A percentile compares a stretch with the other conserved stretches of the same genome.
Evolutionary conservation across 192 early-diverging fungal genomes (phyloP).

Genomic region (Mortierella alpina): DNA sequence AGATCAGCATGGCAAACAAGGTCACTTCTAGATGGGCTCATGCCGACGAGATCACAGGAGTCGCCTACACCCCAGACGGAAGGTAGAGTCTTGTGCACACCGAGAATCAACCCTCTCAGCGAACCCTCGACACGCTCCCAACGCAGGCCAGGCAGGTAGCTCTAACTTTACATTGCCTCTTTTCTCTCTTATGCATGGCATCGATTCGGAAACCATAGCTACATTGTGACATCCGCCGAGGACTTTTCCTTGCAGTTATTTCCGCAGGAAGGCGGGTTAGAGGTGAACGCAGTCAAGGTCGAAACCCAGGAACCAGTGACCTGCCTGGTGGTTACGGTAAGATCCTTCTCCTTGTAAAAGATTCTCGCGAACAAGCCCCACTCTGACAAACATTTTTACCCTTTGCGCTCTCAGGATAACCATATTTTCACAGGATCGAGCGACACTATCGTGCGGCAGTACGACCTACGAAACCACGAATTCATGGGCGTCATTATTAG

Average conservation of each 20-base stretch:
- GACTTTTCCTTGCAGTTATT: constrained; percentile 24
- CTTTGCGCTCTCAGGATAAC: constrained; percentile 6
- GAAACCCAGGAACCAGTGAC: constrained; percentile 12
- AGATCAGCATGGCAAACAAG: constrained; percentile 14
- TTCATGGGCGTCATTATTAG: constrained; percentile 21
- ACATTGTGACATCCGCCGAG: constrained; percentile 20
- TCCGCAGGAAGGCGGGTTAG: constrained; percentile 8
- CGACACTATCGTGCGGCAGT: constrained; percentile 26
- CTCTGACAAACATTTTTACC: neutral
- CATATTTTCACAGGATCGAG: constrained; percentile 24
- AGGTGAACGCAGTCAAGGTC: constrained; percentile 11
- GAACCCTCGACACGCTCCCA: no score
- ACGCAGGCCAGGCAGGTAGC: no score
- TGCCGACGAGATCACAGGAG: constrained; percentile 6
- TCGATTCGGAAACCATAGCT: neutral
- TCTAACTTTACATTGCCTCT: neutral
- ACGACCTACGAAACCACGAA: constrained; percentile 1
- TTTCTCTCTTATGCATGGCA: neutral
- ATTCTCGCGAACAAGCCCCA: neutral
- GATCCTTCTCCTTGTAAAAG: neutral
- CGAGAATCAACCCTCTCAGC: no score
- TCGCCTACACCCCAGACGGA: constrained; percentile 39
- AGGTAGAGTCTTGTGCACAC: constrained; percentile 15
- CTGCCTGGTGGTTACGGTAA: constrained; percentile 33
- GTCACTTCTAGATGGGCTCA: constrained; percentile 32